Evolutionary conservation across 148 eudicot genomes (phyloP).

Genomic region (Rhododendron mucronatum): DNA sequence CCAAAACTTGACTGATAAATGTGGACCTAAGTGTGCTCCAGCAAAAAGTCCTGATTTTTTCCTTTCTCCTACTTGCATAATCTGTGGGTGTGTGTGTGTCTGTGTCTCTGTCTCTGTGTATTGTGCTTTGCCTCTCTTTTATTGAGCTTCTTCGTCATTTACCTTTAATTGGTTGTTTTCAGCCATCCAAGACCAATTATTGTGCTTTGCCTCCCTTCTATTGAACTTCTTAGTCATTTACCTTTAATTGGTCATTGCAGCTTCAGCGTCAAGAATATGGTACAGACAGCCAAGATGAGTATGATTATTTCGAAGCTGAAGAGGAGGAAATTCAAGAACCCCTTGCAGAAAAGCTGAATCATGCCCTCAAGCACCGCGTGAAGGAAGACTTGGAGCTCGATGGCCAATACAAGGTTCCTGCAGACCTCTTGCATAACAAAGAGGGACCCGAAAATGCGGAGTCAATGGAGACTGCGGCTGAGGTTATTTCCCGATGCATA

Average conservation of each 20-base stretch:
- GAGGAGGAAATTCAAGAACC: constrained; percentile 38
- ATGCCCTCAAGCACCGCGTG: constrained; percentile 37
- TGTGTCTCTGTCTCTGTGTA: background rate
- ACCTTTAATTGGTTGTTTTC: background rate
- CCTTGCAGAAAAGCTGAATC: constrained; percentile 60
- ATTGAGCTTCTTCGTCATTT: no score
- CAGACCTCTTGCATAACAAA: constrained; percentile 32
- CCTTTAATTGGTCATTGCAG: constrained; percentile 34
- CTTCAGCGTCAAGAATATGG: constrained; percentile 81
- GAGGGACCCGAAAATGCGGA: constrained; percentile 27
- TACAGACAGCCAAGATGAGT: constrained; percentile 58
- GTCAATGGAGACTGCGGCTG: constrained; percentile 35
- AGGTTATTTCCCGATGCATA: constrained; percentile 43
- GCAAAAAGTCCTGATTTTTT: background rate
- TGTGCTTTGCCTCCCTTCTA: background rate
- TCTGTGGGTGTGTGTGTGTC: background rate
- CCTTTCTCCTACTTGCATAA: background rate
- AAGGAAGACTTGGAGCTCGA: constrained; percentile 37
- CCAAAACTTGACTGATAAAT: background rate
- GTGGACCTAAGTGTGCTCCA: background rate
- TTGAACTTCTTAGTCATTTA: background rate
- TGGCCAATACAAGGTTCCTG: constrained; percentile 44
- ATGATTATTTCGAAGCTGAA: constrained; percentile 25
- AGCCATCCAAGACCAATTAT: background rate
- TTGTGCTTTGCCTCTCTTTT: background rate